A percentile compares a stretch with the other conserved stretches of the same genome.
Conservation (phyloP, 371 early-diverging fungal species). For the Entomophthora muscae region DNA sequence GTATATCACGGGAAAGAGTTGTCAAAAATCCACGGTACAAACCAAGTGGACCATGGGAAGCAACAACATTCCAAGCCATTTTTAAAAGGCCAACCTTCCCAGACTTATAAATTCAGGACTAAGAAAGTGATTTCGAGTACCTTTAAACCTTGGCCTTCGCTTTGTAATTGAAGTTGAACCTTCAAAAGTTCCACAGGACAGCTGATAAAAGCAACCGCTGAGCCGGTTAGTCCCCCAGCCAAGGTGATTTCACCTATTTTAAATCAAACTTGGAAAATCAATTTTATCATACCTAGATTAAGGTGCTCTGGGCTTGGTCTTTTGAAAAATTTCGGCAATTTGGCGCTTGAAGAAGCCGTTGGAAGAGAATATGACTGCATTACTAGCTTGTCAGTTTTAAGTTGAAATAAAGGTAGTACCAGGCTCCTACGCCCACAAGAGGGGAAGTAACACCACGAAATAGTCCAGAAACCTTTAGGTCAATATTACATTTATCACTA, state of each 20-base stretch:
- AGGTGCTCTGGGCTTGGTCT: not conserved
- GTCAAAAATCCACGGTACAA: conserved; percentile 65
- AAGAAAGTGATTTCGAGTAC: not conserved
- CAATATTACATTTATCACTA: not conserved
- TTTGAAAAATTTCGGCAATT: not conserved
- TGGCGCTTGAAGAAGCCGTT: conserved; percentile 36
- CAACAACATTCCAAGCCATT: not conserved
- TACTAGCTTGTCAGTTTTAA: not conserved
- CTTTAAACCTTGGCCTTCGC: conserved; percentile 2
- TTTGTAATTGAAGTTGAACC: conserved; percentile 55
- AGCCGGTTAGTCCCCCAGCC: conserved; percentile 45
- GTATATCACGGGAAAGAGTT: conserved; percentile 64
- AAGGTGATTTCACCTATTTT: not conserved
- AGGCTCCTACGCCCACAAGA: conserved; percentile 65
- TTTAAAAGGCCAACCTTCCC: not conserved
- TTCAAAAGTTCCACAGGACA: conserved; percentile 66
- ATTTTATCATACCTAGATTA: not conserved
- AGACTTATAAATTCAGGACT: not conserved
- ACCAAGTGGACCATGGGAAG: conserved; percentile 35
- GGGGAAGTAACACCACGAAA: conserved; percentile 74
- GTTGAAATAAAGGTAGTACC: conserved; percentile 22
- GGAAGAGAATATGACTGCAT: conserved; percentile 64
- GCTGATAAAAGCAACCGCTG: conserved; percentile 41
- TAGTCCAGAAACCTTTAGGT: conserved; percentile 33
- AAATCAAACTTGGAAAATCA: no score